Percentiles rank a stretch among this genome's conserved stretches.
Evolutionary conservation across 108 stramenopile genomes (phyloP).

Genomic region (Bacterosira constricta): DNA sequence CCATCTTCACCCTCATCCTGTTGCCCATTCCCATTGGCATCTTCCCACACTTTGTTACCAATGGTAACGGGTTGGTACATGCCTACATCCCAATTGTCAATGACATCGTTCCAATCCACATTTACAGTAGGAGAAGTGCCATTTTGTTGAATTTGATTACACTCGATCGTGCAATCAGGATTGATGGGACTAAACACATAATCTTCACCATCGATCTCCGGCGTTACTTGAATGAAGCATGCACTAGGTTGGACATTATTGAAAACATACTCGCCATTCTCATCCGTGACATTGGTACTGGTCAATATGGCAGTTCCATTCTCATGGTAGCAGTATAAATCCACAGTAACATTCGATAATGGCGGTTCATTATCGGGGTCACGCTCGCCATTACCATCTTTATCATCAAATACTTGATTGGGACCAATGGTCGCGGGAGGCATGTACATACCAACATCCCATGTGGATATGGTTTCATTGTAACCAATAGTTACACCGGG

Average conservation of each 20-base stretch:
- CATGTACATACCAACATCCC: slow-evolving; percentile 31
- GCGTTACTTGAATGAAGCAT: slow-evolving; percentile 4
- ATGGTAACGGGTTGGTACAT: slow-evolving; percentile 30
- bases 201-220: background rate
- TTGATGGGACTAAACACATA: slow-evolving; percentile 37
- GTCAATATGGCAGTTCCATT: background rate
- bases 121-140: slow-evolving; percentile 29
- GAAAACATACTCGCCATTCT: slow-evolving; percentile 21
- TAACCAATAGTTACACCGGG: slow-evolving; percentile 1
- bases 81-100: slow-evolving; percentile 28
- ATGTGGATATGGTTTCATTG: slow-evolving; percentile 8
- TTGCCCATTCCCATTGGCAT: slow-evolving; percentile 32
- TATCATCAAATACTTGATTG: slow-evolving; percentile 36
- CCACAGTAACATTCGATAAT: slow-evolving; percentile 20
- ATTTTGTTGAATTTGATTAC: slow-evolving; percentile 32
- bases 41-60: slow-evolving; percentile 52
- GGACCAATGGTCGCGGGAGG: slow-evolving; percentile 9
- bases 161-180: too few relatives aligned
- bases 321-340: slow-evolving; percentile 15
- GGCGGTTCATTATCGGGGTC: slow-evolving; percentile 21
- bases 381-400: slow-evolving; percentile 28
- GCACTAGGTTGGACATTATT: slow-evolving; percentile 15
- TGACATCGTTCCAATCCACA: slow-evolving; percentile 2
- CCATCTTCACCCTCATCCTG: slow-evolving; percentile 5
- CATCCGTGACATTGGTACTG: slow-evolving; percentile 9